phyloP scores from a whole-genome alignment of 2,329 filamentous ascomycete genomes.

The Pyrenophora graminea region DNA sequence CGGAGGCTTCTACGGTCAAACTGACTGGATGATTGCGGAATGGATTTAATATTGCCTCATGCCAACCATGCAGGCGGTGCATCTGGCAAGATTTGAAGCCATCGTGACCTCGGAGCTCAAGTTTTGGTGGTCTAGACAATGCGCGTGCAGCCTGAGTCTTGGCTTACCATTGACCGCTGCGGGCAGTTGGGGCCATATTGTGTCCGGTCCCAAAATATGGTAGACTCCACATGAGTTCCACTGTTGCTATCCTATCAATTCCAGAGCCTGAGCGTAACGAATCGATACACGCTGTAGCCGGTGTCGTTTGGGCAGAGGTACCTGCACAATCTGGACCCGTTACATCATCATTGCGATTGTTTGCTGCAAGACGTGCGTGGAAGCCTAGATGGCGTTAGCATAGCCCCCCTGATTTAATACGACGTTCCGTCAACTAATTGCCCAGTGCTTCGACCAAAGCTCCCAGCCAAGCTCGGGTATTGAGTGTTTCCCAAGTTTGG shows the following conservation, averaged over 20 bases:
- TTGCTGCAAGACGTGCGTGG: not conserved
- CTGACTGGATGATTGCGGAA: not conserved
- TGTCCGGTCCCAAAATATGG: not conserved
- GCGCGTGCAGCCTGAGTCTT: not conserved
- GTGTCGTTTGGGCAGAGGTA: not conserved
- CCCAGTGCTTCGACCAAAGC: too few species aligned
- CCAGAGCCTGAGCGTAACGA: too few species aligned
- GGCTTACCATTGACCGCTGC: not conserved
- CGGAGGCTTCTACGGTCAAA: not conserved
- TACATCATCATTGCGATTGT: not conserved
- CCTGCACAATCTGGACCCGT: not conserved
- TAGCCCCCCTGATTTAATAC: not conserved
- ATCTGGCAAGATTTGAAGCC: not conserved
- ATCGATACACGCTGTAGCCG: not conserved
- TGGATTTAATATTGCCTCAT: too few species aligned
- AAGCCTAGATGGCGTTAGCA: conserved; percentile 1
- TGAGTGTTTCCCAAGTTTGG: too few species aligned
- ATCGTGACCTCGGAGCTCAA: not conserved
- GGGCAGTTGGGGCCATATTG: not conserved
- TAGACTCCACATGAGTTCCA: not conserved
- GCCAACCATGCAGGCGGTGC: too few species aligned
- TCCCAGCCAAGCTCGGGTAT: too few species aligned
- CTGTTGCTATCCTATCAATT: not conserved
- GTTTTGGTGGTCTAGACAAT: not conserved
- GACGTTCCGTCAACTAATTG: not conserved